A percentile compares a stretch with the other conserved stretches of the same genome.
Conservation (phyloP, 2,329 filamentous ascomycete genomes). For the Macrophomina tecta region DNA sequence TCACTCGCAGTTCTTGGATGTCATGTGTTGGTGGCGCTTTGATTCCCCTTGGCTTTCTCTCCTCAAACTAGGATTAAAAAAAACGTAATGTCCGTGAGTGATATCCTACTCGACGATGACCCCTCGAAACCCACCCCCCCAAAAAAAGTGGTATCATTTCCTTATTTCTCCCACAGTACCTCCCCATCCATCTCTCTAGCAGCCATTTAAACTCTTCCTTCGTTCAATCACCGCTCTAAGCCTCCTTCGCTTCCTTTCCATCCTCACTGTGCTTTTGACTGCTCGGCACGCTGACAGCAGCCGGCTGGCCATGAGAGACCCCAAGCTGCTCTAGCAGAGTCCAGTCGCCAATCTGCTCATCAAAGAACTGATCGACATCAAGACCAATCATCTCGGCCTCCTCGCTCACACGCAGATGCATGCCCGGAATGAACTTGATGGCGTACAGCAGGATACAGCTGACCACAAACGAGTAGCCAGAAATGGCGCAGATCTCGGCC, state of each 20-base stretch:
- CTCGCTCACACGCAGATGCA: constrained; percentile 61
- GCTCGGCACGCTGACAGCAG: constrained; percentile 30
- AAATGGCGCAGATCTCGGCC: constrained; percentile 62
- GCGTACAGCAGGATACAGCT: constrained; percentile 58
- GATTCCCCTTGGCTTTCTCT: too few relatives aligned
- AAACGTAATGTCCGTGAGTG: too few relatives aligned
- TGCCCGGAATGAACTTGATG: constrained; percentile 61
- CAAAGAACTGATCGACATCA: constrained; percentile 62
- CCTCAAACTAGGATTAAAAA: too few relatives aligned
- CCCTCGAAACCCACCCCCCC: too few relatives aligned
- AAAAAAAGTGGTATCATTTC: not conserved
- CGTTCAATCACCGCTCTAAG: not conserved
- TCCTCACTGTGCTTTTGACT: constrained; percentile 33
- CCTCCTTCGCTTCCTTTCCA: constrained; percentile 24
- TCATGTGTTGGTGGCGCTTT: too few relatives aligned
- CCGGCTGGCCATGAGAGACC: constrained; percentile 14
- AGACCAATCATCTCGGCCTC: constrained; percentile 62
- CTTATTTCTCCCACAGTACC: not conserved
- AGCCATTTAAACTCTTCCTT: not conserved
- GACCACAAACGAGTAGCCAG: constrained; percentile 59
- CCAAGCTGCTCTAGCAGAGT: constrained; percentile 41
- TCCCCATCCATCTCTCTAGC: not conserved
- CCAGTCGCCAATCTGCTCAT: constrained; percentile 63
- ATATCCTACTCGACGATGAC: too few relatives aligned
- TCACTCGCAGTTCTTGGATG: too few relatives aligned